Conservation (phyloP, 1,139 yeast species). For the Protomyces pachydermus region DNA sequence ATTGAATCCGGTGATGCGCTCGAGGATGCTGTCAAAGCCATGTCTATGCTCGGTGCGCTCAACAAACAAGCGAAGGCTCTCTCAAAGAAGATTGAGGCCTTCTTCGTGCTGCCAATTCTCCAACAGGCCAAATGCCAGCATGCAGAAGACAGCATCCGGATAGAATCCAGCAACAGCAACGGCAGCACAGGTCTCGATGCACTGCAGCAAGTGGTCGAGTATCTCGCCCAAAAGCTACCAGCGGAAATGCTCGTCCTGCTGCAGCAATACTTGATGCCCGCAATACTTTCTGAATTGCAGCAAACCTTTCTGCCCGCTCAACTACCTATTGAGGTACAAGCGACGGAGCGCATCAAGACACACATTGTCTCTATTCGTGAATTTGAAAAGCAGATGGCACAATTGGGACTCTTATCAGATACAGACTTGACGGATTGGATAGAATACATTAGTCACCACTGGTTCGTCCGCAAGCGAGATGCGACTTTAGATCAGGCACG, state of each 20-base stretch:
- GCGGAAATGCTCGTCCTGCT: neutral
- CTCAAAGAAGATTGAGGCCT: neutral
- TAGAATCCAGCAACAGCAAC: neutral
- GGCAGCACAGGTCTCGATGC: neutral
- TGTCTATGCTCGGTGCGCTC: neutral
- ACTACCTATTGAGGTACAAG: slow-evolving; percentile 5
- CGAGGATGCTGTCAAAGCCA: neutral
- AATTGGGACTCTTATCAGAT: neutral
- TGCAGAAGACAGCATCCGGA: neutral
- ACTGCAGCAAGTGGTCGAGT: neutral
- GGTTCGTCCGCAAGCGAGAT: slow-evolving; percentile 3
- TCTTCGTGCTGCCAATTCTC: neutral
- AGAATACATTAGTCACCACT: neutral
- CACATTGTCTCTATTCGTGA: neutral
- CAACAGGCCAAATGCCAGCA: neutral
- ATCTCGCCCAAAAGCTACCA: neutral
- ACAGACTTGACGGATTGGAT: neutral
- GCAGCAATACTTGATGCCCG: neutral
- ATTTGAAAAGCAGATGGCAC: neutral
- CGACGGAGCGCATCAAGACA: slow-evolving; percentile 2
- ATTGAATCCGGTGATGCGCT: neutral
- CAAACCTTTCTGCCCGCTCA: neutral
- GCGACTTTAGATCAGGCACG: neutral
- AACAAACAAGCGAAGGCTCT: neutral
- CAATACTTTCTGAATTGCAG: neutral